A percentile compares a stretch with the other conserved stretches of the same genome.
phyloP scores from a whole-genome alignment of 192 early-diverging fungal genomes.

The Coemansia sp. region DNA sequence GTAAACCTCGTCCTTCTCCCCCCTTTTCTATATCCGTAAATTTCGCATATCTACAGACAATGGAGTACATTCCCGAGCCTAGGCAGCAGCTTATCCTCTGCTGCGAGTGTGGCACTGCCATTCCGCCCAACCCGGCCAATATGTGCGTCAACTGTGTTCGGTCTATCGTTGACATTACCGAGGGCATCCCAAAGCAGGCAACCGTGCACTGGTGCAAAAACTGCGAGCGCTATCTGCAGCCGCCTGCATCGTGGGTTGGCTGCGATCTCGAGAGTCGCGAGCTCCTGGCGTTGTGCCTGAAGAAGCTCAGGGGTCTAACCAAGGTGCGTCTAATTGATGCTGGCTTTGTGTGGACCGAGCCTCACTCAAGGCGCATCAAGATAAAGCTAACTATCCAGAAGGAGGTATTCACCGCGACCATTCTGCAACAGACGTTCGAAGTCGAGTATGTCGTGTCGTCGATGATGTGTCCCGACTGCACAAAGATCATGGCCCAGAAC shows the following conservation, averaged over 20 bases:
- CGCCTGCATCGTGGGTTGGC: conserved; percentile 86
- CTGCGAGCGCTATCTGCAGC: conserved; percentile 97
- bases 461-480: conserved; percentile 97
- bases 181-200: conserved; percentile 97
- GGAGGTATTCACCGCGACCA: conserved; percentile 93
- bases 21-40: conserved; percentile 2
- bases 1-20: neutral
- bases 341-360: conserved; percentile 98
- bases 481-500: conserved; percentile 93
- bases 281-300: conserved; percentile 89
- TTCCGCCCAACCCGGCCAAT: conserved; percentile 96
- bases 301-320: conserved; percentile 86
- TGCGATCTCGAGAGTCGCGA: conserved; percentile 90
- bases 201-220: conserved; percentile 96
- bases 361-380: conserved; percentile 90
- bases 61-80: conserved; percentile 58
- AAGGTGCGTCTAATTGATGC: conserved; percentile 97
- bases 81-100: conserved; percentile 70
- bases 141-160: conserved; percentile 99
- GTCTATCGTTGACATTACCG: conserved; percentile 96
- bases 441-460: conserved; percentile 91
- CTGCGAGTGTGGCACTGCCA: conserved; percentile 92
- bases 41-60: conserved; percentile 13
- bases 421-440: conserved; percentile 96
- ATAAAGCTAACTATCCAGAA: conserved; percentile 99